Percentiles rank a stretch among this genome's conserved stretches.
phyloP scores from a whole-genome alignment of 495 filamentous ascomycete species.

The Poronia punctata region DNA sequence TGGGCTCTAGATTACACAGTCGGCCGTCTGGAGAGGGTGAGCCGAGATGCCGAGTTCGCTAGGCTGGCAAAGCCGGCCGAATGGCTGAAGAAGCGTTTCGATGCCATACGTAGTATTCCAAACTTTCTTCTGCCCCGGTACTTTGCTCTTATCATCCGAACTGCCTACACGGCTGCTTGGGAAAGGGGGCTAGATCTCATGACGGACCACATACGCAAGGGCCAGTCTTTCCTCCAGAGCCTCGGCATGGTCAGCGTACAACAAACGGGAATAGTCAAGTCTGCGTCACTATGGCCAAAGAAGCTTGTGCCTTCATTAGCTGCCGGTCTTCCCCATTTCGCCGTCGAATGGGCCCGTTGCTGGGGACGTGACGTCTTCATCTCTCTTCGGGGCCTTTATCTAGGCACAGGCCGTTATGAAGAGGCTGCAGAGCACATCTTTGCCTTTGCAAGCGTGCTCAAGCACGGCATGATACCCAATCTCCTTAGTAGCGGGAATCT shows the following conservation, averaged over 20 bases:
- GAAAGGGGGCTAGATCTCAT: conserved; percentile 73
- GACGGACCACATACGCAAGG: conserved; percentile 63
- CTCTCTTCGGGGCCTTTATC: conserved; percentile 79
- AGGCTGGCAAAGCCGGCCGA: conserved; percentile 55
- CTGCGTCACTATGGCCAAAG: conserved; percentile 80
- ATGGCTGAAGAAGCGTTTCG: conserved; percentile 80
- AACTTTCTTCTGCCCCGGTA: conserved; percentile 88
- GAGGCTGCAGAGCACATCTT: conserved; percentile 91
- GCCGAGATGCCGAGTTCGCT: conserved; percentile 51
- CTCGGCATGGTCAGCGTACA: conserved; percentile 86
- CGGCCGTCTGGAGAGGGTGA: conserved; percentile 65
- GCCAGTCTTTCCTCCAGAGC: conserved; percentile 78
- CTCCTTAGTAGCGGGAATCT: conserved; percentile 75
- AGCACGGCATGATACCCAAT: conserved; percentile 99
- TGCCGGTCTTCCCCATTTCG: conserved; percentile 92
- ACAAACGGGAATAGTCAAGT: conserved; percentile 79
- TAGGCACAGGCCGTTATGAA: conserved; percentile 78
- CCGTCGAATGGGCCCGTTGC: conserved; percentile 87
- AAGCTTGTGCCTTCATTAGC: conserved; percentile 81
- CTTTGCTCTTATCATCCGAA: conserved; percentile 82
- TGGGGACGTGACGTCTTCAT: conserved; percentile 99
- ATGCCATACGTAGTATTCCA: conserved; percentile 74
- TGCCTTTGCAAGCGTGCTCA: conserved; percentile 92
- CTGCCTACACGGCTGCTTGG: conserved; percentile 76
- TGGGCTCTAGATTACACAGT: conserved; percentile 93